Evolutionary conservation across 179 eudicot genomes (phyloP).

Genomic region (Beta lomatogona): DNA sequence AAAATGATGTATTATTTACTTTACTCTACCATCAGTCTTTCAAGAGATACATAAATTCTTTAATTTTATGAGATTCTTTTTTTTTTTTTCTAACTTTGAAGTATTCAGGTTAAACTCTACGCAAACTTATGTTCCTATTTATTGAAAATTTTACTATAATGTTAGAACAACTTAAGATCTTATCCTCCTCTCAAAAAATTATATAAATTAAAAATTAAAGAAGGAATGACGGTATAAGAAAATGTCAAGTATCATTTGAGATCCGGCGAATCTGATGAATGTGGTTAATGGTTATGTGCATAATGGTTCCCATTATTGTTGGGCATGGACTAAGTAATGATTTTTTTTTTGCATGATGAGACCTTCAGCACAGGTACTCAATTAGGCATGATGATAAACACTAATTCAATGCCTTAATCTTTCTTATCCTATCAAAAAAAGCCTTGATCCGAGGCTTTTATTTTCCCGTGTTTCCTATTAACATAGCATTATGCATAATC

Average conservation of each 20-base stretch:
- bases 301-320: slow-evolving; percentile 16
- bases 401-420: slow-evolving; percentile 13
- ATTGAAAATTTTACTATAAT: too few species aligned
- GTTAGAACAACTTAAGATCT: too few species aligned
- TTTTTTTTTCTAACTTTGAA: too few species aligned
- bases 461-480: not conserved
- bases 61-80: too few species aligned
- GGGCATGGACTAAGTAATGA: slow-evolving; percentile 22
- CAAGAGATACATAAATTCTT: too few species aligned
- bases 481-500: not conserved
- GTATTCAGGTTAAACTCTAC: too few species aligned
- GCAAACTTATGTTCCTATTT: too few species aligned
- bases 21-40: too few species aligned
- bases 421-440: too few species aligned
- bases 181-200: too few species aligned
- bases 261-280: not conserved
- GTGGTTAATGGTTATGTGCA: not conserved
- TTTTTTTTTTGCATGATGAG: slow-evolving; percentile 16
- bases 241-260: not conserved
- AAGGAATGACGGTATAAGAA: not conserved
- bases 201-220: not conserved
- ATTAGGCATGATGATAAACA: slow-evolving; percentile 11
- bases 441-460: slow-evolving; percentile 20
- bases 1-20: too few species aligned
- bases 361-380: slow-evolving; percentile 12